Evolutionary conservation across 495 filamentous ascomycete species (phyloP).

Genomic region (Neurospora sp.): DNA sequence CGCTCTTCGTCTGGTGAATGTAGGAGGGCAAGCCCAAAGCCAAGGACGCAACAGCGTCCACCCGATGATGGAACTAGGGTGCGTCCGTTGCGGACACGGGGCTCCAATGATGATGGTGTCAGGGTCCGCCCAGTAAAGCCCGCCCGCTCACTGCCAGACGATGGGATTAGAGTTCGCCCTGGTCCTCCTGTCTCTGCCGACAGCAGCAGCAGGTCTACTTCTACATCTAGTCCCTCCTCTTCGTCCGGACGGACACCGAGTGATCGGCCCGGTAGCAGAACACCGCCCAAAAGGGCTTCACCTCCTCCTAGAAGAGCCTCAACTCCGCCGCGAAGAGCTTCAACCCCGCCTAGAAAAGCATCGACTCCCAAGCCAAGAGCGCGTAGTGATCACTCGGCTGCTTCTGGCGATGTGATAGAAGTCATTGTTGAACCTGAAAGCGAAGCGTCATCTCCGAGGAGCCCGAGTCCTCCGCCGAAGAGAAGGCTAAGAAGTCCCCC

Average conservation of each 20-base stretch:
- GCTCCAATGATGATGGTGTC: slow-evolving; percentile 16
- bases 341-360: background rate
- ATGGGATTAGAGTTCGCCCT: slow-evolving; percentile 18
- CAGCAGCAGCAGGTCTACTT: slow-evolving; percentile 13
- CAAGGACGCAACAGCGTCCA: slow-evolving; percentile 11
- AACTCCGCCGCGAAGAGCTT: slow-evolving; percentile 9
- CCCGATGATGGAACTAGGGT: slow-evolving; percentile 24
- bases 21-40: slow-evolving; percentile 1
- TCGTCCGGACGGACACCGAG: slow-evolving; percentile 18
- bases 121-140: slow-evolving; percentile 29
- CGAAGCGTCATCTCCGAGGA: slow-evolving; percentile 8
- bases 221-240: slow-evolving; percentile 17
- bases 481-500: background rate
- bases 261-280: background rate
- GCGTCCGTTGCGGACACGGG: slow-evolving; percentile 4
- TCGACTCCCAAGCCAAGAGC: slow-evolving; percentile 16
- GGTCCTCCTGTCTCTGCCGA: background rate
- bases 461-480: background rate
- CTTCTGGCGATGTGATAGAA: slow-evolving; percentile 42
- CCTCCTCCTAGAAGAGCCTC: background rate
- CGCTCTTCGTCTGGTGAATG: background rate
- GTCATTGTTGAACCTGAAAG: slow-evolving; percentile 24
- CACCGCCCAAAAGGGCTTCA: background rate
- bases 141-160: slow-evolving; percentile 9
- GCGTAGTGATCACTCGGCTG: slow-evolving; percentile 2